Percentiles rank a stretch among this genome's conserved stretches.
Conservation (phyloP, 1,139 yeast species). For the Protomyces arabidopsidicola region DNA sequence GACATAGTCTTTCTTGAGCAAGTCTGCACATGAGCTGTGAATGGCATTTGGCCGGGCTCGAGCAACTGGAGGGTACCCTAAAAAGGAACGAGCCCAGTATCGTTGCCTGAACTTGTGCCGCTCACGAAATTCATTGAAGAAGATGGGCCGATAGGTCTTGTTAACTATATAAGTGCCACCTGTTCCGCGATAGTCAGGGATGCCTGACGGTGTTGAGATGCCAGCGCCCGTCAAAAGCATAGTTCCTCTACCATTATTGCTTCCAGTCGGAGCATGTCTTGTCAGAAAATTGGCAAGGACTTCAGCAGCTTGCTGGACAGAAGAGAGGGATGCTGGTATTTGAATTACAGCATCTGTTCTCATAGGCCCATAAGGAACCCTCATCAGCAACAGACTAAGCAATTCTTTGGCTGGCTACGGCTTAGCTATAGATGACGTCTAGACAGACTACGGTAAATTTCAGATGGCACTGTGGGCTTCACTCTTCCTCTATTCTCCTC, state of each 20-base stretch:
- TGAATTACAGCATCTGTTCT: conserved; percentile 26
- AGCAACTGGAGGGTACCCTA: conserved; percentile 34
- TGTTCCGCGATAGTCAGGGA: conserved; percentile 68
- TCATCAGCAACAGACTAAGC: not conserved
- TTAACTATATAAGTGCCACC: conserved; percentile 35
- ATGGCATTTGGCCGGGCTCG: conserved; percentile 33
- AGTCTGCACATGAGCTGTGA: conserved; percentile 32
- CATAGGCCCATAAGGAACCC: conserved; percentile 25
- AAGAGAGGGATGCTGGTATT: conserved; percentile 10
- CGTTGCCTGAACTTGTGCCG: conserved; percentile 34
- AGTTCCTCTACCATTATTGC: not conserved
- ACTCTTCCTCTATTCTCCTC: not conserved
- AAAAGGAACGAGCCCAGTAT: conserved; percentile 37
- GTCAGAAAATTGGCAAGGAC: conserved; percentile 8
- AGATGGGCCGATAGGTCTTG: conserved; percentile 35
- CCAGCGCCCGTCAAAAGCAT: conserved; percentile 61
- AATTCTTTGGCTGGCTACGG: too few relatives aligned
- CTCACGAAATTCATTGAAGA: conserved; percentile 35
- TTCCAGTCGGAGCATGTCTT: not conserved
- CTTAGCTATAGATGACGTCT: too few relatives aligned
- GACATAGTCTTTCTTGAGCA: conserved; percentile 29
- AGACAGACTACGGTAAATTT: too few relatives aligned
- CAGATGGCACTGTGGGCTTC: not conserved
- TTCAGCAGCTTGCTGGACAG: conserved; percentile 11
- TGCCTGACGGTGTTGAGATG: conserved; percentile 82